A percentile compares a stretch with the other conserved stretches of the same genome.
Evolutionary conservation across 1,284 basidiomycete genomes (phyloP).

Genomic region (Heimioporus retisporus): DNA sequence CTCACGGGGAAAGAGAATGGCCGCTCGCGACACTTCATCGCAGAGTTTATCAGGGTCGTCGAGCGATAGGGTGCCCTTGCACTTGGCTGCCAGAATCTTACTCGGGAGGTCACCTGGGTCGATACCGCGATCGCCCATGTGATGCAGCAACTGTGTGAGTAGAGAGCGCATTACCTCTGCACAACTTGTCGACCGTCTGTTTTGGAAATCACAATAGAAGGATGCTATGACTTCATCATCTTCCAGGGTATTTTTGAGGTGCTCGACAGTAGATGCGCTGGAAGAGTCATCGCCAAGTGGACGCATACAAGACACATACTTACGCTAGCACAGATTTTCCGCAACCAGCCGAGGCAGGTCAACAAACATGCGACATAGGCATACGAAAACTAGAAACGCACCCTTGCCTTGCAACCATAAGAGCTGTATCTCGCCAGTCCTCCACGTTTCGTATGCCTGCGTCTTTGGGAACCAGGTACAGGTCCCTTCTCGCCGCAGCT

Average conservation of each 20-base stretch:
- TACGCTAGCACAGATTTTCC: conserved; percentile 17
- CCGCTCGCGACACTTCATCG: not conserved
- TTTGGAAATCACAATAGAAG: conserved; percentile 16
- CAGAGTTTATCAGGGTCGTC: not conserved
- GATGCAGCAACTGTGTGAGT: conserved; percentile 5
- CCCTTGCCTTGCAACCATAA: conserved; percentile 17
- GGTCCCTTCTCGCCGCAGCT: conserved; percentile 7
- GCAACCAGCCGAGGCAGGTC: conserved; percentile 2
- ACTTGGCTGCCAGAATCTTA: conserved; percentile 10
- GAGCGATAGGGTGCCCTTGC: not conserved
- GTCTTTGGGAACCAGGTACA: conserved; percentile 11
- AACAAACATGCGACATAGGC: not conserved
- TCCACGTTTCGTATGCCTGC: conserved; percentile 8
- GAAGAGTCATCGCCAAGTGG: not conserved
- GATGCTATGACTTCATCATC: not conserved
- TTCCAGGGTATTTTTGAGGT: conserved; percentile 1
- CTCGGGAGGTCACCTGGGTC: conserved; percentile 6
- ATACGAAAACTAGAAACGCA: not conserved
- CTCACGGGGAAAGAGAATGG: not conserved
- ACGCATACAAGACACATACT: not conserved
- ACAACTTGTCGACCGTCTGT: not conserved
- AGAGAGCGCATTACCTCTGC: conserved; percentile 7
- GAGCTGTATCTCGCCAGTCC: conserved; percentile 4
- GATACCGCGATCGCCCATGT: not conserved
- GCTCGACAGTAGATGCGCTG: conserved; percentile 12